Percentiles rank a stretch among this genome's conserved stretches.
Conservation (phyloP, 108 stramenopile species). For the Bacterosira constricta region DNA sequence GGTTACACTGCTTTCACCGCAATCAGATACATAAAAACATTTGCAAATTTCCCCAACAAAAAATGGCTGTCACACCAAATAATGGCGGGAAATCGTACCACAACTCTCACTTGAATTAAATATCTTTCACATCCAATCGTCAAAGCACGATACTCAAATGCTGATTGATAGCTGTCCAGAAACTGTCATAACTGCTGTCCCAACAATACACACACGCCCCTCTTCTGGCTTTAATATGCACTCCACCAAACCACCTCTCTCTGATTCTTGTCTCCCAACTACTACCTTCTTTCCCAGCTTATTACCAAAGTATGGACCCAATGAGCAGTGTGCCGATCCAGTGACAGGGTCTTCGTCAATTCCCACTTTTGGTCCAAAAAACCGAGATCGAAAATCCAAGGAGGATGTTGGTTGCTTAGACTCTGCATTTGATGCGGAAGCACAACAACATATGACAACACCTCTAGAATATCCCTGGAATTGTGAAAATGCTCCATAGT, state of each 20-base stretch:
- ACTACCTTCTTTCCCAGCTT: constrained; percentile 76
- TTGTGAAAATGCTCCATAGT: constrained; percentile 59
- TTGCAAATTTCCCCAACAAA: too few relatives aligned
- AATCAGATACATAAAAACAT: too few relatives aligned
- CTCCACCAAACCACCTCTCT: constrained; percentile 84
- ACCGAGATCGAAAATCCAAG: constrained; percentile 87
- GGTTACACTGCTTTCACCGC: too few relatives aligned
- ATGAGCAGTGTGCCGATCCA: constrained; percentile 92
- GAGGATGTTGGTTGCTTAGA: background rate
- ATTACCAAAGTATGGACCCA: constrained; percentile 90
- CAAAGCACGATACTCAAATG: background rate
- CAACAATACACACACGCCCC: constrained; percentile 55
- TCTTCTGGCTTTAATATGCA: constrained; percentile 64
- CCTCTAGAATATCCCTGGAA: constrained; percentile 78
- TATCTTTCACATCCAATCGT: background rate
- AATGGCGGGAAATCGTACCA: too few relatives aligned
- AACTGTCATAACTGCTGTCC: constrained; percentile 66
- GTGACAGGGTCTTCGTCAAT: constrained; percentile 98
- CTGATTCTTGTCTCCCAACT: constrained; percentile 85
- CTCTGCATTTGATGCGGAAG: constrained; percentile 2
- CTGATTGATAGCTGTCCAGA: constrained; percentile 40
- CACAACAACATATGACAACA: constrained; percentile 76
- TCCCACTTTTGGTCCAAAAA: constrained; percentile 94
- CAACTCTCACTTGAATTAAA: too few relatives aligned
- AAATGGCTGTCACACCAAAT: too few relatives aligned